Conservation (phyloP, 805 yeast genomes). For the Yamadazyma sp. region DNA sequence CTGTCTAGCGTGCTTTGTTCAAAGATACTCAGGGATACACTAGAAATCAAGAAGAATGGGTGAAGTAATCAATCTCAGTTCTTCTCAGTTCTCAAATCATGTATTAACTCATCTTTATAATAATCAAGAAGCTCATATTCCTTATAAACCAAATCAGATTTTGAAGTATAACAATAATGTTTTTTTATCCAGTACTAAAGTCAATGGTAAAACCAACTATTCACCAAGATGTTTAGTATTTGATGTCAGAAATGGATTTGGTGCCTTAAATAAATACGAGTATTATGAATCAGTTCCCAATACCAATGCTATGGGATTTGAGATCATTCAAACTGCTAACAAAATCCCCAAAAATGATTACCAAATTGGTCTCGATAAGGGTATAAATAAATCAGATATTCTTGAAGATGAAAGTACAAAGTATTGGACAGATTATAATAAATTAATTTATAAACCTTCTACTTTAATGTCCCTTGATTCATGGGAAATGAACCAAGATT, state of each 20-base stretch:
- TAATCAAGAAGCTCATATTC: conserved; percentile 66
- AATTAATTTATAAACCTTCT: conserved; percentile 62
- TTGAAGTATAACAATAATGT: conserved; percentile 49
- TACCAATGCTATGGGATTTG: conserved; percentile 6
- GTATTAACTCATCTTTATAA: conserved; percentile 80
- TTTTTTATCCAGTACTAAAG: conserved; percentile 21
- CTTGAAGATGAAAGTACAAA: conserved; percentile 42
- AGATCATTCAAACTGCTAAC: conserved; percentile 30
- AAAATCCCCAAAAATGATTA: conserved; percentile 51
- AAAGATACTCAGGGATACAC: no score
- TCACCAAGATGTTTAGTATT: conserved; percentile 82
- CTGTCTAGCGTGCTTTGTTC: no score
- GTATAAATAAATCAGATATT: conserved; percentile 21
- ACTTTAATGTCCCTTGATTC: conserved; percentile 51
- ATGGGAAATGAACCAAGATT: conserved; percentile 47
- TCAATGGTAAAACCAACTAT: conserved; percentile 42
- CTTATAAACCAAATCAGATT: conserved; percentile 44
- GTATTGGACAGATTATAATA: conserved; percentile 81
- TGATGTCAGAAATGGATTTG: conserved; percentile 77
- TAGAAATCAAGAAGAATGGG: no score
- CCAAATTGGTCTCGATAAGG: conserved; percentile 60
- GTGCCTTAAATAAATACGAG: conserved; percentile 58
- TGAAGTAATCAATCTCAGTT: conserved; percentile 9
- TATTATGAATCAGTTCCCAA: conserved; percentile 26
- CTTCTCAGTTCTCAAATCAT: conserved; percentile 71